phyloP scores from a whole-genome alignment of 805 yeast species.

The Yarrowia deformans region DNA sequence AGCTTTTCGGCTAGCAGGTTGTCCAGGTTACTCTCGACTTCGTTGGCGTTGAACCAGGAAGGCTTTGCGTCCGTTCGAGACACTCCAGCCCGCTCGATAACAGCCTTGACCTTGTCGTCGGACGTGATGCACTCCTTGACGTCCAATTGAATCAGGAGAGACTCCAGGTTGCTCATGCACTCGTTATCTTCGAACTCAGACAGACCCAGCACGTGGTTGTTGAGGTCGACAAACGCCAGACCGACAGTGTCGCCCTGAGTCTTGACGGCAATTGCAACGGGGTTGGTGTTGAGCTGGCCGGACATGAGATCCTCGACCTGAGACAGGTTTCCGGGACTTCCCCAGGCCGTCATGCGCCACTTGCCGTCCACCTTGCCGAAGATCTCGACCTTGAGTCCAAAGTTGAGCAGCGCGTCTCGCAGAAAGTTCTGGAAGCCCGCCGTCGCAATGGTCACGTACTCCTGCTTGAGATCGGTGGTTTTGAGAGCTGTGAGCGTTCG shows the following conservation, averaged over 20 bases:
- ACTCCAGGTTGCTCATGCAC: slow-evolving; percentile 82
- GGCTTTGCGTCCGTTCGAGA: slow-evolving; percentile 68
- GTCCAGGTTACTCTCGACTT: slow-evolving; percentile 78
- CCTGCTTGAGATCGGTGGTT: slow-evolving; percentile 38
- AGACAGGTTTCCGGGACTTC: slow-evolving; percentile 91
- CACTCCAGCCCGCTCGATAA: slow-evolving; percentile 79
- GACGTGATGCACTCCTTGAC: slow-evolving; percentile 77
- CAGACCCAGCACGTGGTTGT: slow-evolving; percentile 68
- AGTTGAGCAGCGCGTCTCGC: slow-evolving; percentile 69
- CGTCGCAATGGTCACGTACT: slow-evolving; percentile 71
- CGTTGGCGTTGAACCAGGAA: slow-evolving; percentile 66
- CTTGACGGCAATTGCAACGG: slow-evolving; percentile 62
- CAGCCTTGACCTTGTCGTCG: slow-evolving; percentile 69
- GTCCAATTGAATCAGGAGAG: slow-evolving; percentile 85
- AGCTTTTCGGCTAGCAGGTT: slow-evolving; percentile 54
- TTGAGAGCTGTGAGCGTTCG: slow-evolving; percentile 85
- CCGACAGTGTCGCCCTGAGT: slow-evolving; percentile 65
- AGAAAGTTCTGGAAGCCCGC: slow-evolving; percentile 74
- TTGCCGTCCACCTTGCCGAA: slow-evolving; percentile 60
- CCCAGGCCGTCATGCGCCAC: slow-evolving; percentile 64
- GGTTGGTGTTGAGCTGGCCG: slow-evolving; percentile 55
- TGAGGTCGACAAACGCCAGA: slow-evolving; percentile 78
- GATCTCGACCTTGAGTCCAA: slow-evolving; percentile 79
- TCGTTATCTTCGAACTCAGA: slow-evolving; percentile 88
- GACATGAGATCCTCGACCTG: slow-evolving; percentile 75